Evolutionary conservation across 176 grass and related monocot genomes (phyloP).

Genomic region (Saccharum officinarum): DNA sequence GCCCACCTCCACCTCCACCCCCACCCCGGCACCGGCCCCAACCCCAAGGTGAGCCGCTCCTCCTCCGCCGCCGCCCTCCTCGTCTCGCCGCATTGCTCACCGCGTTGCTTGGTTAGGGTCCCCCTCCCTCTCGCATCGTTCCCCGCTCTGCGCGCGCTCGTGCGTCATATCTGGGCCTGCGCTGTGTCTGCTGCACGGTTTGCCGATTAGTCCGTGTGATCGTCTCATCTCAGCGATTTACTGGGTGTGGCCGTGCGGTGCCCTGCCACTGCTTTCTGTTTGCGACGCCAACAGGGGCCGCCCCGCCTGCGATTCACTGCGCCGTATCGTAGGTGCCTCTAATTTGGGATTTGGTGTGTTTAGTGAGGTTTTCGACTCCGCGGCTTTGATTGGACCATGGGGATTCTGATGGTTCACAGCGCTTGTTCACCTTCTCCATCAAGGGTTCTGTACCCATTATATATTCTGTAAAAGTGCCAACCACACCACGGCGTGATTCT

Average conservation of each 20-base stretch:
- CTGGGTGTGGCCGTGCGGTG: background rate
- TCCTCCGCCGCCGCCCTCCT: background rate
- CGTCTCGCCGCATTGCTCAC: conserved; percentile 2
- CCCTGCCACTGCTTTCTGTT: background rate
- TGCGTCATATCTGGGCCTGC: background rate
- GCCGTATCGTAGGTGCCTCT: background rate
- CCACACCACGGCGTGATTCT: background rate
- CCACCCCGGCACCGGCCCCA: background rate
- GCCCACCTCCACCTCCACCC: background rate
- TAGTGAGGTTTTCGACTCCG: no score
- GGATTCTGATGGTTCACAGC: background rate
- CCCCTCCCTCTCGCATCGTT: background rate
- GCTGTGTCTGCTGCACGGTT: background rate
- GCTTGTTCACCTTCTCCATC: background rate
- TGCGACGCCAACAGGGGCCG: background rate
- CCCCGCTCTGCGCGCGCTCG: background rate
- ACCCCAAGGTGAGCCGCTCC: background rate
- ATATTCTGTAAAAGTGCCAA: background rate
- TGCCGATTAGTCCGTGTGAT: background rate
- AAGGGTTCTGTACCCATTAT: background rate
- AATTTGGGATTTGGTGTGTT: background rate
- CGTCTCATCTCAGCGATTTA: background rate
- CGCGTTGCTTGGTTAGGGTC: background rate
- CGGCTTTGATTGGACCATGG: background rate
- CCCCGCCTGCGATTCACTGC: no score